Conservation (phyloP, 73 alveolate genomes). For the Paramecium octaurelia region DNA sequence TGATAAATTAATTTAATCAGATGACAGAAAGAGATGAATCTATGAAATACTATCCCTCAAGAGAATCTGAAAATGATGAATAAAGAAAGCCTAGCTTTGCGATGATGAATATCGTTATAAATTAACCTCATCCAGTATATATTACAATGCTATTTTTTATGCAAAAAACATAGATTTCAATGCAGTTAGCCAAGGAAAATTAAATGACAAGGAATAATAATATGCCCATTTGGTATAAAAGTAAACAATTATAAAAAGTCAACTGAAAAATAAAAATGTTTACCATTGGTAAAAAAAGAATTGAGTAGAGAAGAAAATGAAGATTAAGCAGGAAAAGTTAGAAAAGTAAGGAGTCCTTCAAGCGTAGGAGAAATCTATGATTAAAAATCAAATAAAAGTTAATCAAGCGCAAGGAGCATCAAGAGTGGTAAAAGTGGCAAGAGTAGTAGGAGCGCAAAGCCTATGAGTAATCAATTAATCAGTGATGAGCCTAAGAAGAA, state of each 20-base stretch:
- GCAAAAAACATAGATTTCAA: background rate
- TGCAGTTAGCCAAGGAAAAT: background rate
- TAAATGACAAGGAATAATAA: background rate
- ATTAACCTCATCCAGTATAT: slow-evolving; percentile 4
- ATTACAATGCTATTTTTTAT: background rate
- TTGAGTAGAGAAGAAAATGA: background rate
- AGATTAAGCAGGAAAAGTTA: background rate
- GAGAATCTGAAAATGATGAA: slow-evolving; percentile 16
- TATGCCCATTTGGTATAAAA: background rate
- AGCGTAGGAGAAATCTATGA: background rate
- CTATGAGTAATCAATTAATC: background rate
- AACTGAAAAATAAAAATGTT: background rate
- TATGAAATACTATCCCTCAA: background rate
- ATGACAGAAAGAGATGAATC: slow-evolving; percentile 1
- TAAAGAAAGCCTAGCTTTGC: background rate
- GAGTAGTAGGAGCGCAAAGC: background rate
- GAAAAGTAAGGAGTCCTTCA: background rate
- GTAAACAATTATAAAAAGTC: background rate
- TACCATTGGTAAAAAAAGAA: background rate
- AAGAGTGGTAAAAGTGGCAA: background rate
- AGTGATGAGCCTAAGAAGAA: background rate
- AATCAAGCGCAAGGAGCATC: background rate
- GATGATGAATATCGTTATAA: background rate
- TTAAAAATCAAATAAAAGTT: background rate
- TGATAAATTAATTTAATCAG: background rate